Conservation (phyloP, 176 grass and related monocot genomes). For the Musa itinerans region DNA sequence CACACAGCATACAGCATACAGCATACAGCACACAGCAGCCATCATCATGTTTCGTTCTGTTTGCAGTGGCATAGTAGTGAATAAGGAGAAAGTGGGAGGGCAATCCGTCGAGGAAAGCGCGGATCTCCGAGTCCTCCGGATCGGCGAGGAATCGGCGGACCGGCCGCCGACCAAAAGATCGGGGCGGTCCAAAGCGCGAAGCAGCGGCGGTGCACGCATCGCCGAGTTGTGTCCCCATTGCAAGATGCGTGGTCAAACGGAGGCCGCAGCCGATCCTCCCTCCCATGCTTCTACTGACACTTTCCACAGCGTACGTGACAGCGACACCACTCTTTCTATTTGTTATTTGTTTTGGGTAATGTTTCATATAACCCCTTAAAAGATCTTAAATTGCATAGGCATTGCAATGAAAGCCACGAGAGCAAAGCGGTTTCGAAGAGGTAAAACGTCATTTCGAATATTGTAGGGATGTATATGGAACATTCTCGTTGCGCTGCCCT, state of each 20-base stretch:
- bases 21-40: no score
- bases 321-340: background rate
- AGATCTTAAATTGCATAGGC: no score
- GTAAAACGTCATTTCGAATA: background rate
- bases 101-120: background rate
- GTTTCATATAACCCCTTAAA: background rate
- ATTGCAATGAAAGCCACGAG: no score
- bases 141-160: background rate
- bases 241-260: background rate
- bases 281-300: background rate
- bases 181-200: background rate
- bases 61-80: no score
- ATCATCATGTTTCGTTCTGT: no score
- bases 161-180: background rate
- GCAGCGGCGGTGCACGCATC: background rate
- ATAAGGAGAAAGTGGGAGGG: no score
- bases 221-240: background rate
- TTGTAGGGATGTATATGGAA: background rate
- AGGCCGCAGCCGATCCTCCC: background rate
- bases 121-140: slow-evolving; percentile 8
- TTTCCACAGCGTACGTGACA: background rate
- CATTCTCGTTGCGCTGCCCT: background rate
- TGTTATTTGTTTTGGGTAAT: no score
- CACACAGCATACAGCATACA: no score
- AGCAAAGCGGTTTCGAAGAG: background rate